Base-by-base conservation (phyloP, 768 basidiomycete genomes). In the Leccinum subtestaceum region DNA sequence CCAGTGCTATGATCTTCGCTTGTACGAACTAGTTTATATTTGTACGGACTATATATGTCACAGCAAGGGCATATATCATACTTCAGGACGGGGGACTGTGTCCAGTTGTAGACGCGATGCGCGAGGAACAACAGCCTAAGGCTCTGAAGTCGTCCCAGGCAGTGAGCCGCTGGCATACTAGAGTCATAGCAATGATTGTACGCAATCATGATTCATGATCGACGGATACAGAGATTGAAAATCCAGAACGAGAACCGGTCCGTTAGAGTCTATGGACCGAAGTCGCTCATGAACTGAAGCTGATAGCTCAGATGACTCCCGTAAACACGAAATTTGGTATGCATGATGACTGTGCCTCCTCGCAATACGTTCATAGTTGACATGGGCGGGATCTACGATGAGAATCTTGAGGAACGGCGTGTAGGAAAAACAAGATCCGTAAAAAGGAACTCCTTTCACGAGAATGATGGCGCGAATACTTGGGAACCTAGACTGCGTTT, bases 141-240 rank as follows among this genome's bases (percentile, higher is more conserved):
- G 29, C 29, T 29, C 29, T 29, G 29, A 29, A 29, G 29, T 29
- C 29, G 29, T 27, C 27, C 27, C 27, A 27, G 27, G 27, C 27
- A 27, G 27, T 27, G 27, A 27, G 27, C 7, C 27, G 27, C 27
- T 27, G 27, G 27, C 27, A 27, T 27, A 27, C 27, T 27, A 27
- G 27, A 27, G 27, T 27, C 27, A 25, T 31, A 95, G 68, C 92
- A 94, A 72, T 94, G 94, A 72, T 98, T 98, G 76, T 98, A 95
- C 5, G 95, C 95, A 64, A 98, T 96, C 95, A 98, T 98, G 59
- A 98, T 79, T 95, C 96, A 98, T 98, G 59, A 98, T 79, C 0
- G 95, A 97, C 0, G 97, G 97, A 71, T 98, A 99, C 23, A 99
- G 80, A 2, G 91, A 94, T 67, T 97, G 93, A 71, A 98, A 99